Evolutionary conservation across 371 early-diverging fungal species (phyloP), one percentile per base, ranked within the genome.

Genomic region (Syncephalastrum sp.): DNA sequence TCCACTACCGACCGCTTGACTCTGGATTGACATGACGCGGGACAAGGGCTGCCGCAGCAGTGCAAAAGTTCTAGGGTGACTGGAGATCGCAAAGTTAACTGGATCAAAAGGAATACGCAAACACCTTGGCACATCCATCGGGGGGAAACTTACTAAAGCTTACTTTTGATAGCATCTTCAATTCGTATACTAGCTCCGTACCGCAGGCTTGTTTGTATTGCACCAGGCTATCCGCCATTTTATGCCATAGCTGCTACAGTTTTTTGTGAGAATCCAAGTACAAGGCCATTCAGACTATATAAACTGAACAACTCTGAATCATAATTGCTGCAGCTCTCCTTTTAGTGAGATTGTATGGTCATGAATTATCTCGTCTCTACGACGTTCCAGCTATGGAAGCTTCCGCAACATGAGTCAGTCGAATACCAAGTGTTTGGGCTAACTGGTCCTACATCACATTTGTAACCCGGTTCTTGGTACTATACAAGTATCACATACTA

Each of bases 151-250:
- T 78, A 82, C 83, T 85, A 2, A 21, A 21, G 21, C 0, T 21
- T 2, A 21, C 2, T 21, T 1, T 83, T 70, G 83, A 73, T 24
- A 85, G 47, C 10, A 81, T 81, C 51, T 81, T 77, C 60, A 80
- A 64, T 83, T 85, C 29, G 85, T 84, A 59, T 66, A 74, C 14
- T 77, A 76, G 45, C 83, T 77, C 92, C 91, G 91, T 19, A 87
- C 68, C 47, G 71, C 72, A 57, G 83, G 91, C 54, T 84, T 87
- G 38, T 76, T 79, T 27, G 91, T 87, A 27, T 79, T 70, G 52
- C 86, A 77, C 92, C 92, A 92, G 25, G 76, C 77, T 48, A 73
- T 77, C 45, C 88, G 63, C 77, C 86, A 91, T 24, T 69, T 67
- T 55, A 74, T 70, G 24, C 87, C 85, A 65, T 84, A 90, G 63